Evolutionary conservation across 2,329 filamentous ascomycete species (phyloP), one percentile per base, ranked within the genome.

Genomic region (Claviceps fusiformis): DNA sequence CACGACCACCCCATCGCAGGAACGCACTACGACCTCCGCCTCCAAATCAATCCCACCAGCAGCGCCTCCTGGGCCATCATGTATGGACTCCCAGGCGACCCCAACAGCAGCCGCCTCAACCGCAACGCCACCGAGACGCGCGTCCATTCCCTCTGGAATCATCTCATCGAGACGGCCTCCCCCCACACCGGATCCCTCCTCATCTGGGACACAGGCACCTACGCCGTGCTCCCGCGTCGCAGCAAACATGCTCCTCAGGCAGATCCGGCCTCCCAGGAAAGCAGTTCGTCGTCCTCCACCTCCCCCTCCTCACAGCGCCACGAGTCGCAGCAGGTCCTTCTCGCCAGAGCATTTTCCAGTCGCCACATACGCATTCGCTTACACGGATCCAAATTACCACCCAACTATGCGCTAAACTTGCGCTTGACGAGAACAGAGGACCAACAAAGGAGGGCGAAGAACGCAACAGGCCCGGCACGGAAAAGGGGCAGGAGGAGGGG

Each of bases 1-100:
- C 84, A 89, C 64, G 83, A 87, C 62, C 85, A 88, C 63, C 85
- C 85, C 1, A 66, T 86, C 47, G 82, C 85, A 10, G 83, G 85
- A 29, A 75, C 76, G 1, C 81, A 85, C 64, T 86, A 88, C 70
- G 85, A 88, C 65, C 72, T 88, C 24, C 75, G 85, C 3, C 71
- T 88, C 19, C 84, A 88, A 65, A 84, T 87, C 64, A 87, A 85
- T 35, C 73, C 76, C 56, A 77, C 78, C 0, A 87, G 83, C 62
- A 83, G 82, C 31, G 76, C 80, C 11, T 85, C 80, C 57, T 88
- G 74, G 75, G 79, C 81, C 0, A 74, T 83, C 59, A 82, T 82
- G 79, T 84, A 83, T 62, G 80, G 80, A 1, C 63, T 81, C 19
- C 80, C 80, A 0, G 81, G 80, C 0, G 74, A 82, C 63, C 73